Base-by-base conservation (phyloP, 1,139 yeast genomes). In the Yamadazyma oceani region DNA sequence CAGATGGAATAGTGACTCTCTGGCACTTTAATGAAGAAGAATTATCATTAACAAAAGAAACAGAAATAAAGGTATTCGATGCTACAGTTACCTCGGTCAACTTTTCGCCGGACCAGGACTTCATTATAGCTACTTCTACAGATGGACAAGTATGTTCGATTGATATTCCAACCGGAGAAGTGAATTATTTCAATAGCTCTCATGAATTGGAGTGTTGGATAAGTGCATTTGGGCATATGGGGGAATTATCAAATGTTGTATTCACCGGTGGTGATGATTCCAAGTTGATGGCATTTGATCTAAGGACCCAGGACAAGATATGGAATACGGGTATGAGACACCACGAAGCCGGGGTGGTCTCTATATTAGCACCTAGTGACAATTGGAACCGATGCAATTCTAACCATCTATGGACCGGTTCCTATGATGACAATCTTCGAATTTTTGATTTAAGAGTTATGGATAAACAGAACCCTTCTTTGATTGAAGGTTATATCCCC, bases 181-280 rank as follows among this genome's bases (percentile, higher is more conserved):
- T 40, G 4, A 51, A 49, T 2, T 31, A 38, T 13, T 54, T 70
- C 12, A 41, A 48, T 7, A 44, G 62, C 1, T 26, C 40, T 1
- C 97, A 90, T 56, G 71, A 73, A 2, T 60, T 88, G 25, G 97
- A 90, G 60, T 88, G 96, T 42, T 90, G 98, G 98, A 86, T 86
- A 4, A 87, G 88, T 3, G 76, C 79, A 2, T 85, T 83, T 65
- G 92, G 92, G 1, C 73, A 73, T 38, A 49, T 68, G 10, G 76
- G 77, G 3, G 75, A 75, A 5, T 54, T 83, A 17, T 55, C 67
- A 8, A 64, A 80, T 43, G 81, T 85, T 0, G 70, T 88, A 0
- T 85, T 81, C 51, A 80, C 96, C 2, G 98, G 97, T 2, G 97
- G 97, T 11, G 98, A 92, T 57, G 97, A 92, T 60, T 75, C 85